Evolutionary conservation across 108 stramenopile species (phyloP).

Genomic region (Cylindrotheca closterium): DNA sequence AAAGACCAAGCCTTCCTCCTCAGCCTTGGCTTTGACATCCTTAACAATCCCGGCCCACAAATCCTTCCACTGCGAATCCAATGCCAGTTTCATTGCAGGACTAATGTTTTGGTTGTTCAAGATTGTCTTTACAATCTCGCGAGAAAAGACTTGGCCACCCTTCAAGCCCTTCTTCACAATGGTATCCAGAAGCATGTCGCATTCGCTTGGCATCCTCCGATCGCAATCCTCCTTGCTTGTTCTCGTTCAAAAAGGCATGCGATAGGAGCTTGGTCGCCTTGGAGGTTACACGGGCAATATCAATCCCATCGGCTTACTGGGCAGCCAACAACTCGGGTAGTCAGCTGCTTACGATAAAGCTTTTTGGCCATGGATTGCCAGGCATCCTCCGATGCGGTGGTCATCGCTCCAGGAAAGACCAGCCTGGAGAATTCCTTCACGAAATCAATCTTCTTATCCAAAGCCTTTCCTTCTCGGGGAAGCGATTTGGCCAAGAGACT

Average conservation of each 20-base stretch:
- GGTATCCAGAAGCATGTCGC: conserved; percentile 14
- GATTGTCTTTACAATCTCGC: conserved; percentile 42
- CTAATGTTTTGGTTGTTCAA: conserved; percentile 17
- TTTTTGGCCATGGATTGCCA: conserved; percentile 12
- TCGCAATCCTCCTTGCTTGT: conserved; percentile 8
- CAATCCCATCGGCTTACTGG: conserved; percentile 25
- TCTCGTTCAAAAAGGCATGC: conserved; percentile 38
- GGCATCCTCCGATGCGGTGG: background rate
- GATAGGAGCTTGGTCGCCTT: conserved; percentile 17
- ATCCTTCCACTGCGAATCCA: conserved; percentile 49
- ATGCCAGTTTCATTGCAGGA: conserved; percentile 7
- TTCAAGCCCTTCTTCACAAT: conserved; percentile 32
- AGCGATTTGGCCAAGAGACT: conserved; percentile 39
- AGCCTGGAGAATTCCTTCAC: conserved; percentile 3
- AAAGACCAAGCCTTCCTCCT: conserved; percentile 16
- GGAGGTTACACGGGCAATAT: conserved; percentile 19
- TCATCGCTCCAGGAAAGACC: background rate
- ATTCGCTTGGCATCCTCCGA: conserved; percentile 34
- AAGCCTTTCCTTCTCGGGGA: conserved; percentile 32
- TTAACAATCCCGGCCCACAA: conserved; percentile 23
- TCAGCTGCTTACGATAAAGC: conserved; percentile 32
- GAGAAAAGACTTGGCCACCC: conserved; percentile 41
- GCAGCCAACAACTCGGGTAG: conserved; percentile 33
- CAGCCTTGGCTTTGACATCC: conserved; percentile 22
- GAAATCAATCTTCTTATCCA: conserved; percentile 34